A percentile compares a stretch with the other conserved stretches of the same genome.
Evolutionary conservation across 2,329 filamentous ascomycete species (phyloP).

Genomic region (Teratosphaeria zuluensis): DNA sequence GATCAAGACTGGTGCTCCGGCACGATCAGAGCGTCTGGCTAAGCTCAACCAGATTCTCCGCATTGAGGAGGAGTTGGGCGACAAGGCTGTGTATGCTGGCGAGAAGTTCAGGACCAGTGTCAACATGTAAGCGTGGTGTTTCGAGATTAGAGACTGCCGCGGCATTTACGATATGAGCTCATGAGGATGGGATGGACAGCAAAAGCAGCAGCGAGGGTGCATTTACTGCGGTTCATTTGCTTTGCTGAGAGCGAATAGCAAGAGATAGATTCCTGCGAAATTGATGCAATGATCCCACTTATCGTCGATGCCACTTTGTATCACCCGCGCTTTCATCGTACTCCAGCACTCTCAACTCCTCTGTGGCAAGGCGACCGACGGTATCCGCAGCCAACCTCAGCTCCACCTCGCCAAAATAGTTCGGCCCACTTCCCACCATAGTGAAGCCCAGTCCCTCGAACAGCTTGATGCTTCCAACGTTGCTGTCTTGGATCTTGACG

Average conservation of each 20-base stretch:
- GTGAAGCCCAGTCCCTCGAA: constrained; percentile 53
- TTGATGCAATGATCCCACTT: not conserved
- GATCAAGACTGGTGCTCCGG: constrained; percentile 98
- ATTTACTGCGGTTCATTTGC: not conserved
- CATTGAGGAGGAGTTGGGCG: constrained; percentile 97
- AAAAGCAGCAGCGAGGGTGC: not conserved
- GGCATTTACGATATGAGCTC: not conserved
- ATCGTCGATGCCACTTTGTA: not conserved
- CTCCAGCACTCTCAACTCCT: not conserved
- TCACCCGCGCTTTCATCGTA: not conserved
- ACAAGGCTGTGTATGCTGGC: constrained; percentile 84
- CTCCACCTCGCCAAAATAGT: constrained; percentile 62
- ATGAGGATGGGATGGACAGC: not conserved
- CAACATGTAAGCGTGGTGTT: constrained; percentile 58
- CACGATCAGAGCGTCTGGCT: constrained; percentile 92
- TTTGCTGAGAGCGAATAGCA: not conserved
- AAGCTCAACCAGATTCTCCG: constrained; percentile 99
- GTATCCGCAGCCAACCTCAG: constrained; percentile 31
- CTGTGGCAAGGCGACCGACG: not conserved
- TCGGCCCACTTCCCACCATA: constrained; percentile 40
- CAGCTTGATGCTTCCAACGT: constrained; percentile 47
- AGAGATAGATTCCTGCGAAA: not conserved
- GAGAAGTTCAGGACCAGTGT: constrained; percentile 84
- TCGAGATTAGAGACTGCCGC: not conserved
- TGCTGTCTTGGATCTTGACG: constrained; percentile 53